A percentile compares a stretch with the other conserved stretches of the same genome.
Conservation (phyloP, 768 basidiomycete species). For the Tubosaeta sp. region DNA sequence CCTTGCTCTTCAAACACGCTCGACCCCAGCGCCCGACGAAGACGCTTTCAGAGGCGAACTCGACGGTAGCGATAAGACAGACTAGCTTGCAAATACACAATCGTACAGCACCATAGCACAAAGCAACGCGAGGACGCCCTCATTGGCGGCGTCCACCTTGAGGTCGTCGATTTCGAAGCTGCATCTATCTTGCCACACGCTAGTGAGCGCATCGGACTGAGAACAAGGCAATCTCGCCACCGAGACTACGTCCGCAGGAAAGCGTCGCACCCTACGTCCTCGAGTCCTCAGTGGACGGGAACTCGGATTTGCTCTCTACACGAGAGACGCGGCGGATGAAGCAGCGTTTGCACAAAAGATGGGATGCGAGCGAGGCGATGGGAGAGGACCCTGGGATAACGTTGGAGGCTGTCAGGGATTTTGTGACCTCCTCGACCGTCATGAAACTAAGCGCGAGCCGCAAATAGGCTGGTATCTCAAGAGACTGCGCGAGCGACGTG, state of each 20-base stretch:
- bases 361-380: constrained; percentile 47
- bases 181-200: constrained; percentile 45
- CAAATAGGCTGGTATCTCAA: constrained; percentile 43
- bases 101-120: constrained; percentile 58
- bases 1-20: constrained; percentile 39
- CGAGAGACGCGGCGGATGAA: constrained; percentile 47
- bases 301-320: constrained; percentile 11
- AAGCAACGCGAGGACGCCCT: constrained; percentile 51
- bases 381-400: constrained; percentile 29
- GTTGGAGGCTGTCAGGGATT: constrained; percentile 29
- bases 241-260: constrained; percentile 58
- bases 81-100: constrained; percentile 47
- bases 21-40: constrained; percentile 55
- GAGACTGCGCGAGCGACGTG: constrained; percentile 49
- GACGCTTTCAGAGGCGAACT: constrained; percentile 38
- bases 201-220: constrained; percentile 55
- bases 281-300: constrained; percentile 19
- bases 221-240: constrained; percentile 52
- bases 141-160: constrained; percentile 32
- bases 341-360: constrained; percentile 50
- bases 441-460: constrained; percentile 50
- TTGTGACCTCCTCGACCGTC: constrained; percentile 50
- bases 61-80: constrained; percentile 57
- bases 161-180: constrained; percentile 28
- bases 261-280: constrained; percentile 46